Evolutionary conservation across 2,329 filamentous ascomycete species (phyloP), one percentile per base, ranked within the genome.

Genomic region (Colletotrichum lupini): DNA sequence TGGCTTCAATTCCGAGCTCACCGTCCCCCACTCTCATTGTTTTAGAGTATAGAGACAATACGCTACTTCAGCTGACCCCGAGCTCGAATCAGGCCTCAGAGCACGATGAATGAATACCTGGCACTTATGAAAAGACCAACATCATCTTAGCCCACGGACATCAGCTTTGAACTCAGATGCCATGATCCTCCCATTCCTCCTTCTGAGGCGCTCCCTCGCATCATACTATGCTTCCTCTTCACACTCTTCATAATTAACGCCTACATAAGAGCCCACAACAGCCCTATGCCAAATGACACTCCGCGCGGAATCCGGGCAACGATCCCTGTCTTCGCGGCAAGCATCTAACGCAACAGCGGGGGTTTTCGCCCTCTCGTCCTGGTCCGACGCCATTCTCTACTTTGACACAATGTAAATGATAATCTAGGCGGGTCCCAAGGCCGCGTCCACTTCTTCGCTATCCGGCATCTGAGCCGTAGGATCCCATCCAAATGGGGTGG

Each of bases 321-420:
- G 77, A 79, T 11, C 81, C 80, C 12, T 87, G 94, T 75, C 11
- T 94, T 89, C 82, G 92, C 94, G 65, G 89, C 90, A 16, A 90
- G 89, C 55, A 87, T 92, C 64, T 91, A 93, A 78, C 92, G 91
- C 85, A 94, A 93, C 77, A 91, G 49, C 19, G 59, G 37, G 89
- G 68, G 91, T 0, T 85, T 93, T 26, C 84, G 8, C 94, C 4
- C 87, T 88, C 19, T 83, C 82, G 9, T 85, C 89, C 71, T 93
- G 92, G 91, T 90, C 87, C 75, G 80, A 86, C 16, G 89, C 88
- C 3, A 82, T 94, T 1, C 74, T 92, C 14, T 16, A 14, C 5
- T 37, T 37, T 16, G 35, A 37, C 35, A 37, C 11, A 14, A 37
- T 5, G 1, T 83, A 87, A 2, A 82, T 94, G 32, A 85, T 89